Evolutionary conservation across 163 green algal species (phyloP), one percentile per base, ranked within the genome.

Genomic region (Scenedesmus sp.): DNA sequence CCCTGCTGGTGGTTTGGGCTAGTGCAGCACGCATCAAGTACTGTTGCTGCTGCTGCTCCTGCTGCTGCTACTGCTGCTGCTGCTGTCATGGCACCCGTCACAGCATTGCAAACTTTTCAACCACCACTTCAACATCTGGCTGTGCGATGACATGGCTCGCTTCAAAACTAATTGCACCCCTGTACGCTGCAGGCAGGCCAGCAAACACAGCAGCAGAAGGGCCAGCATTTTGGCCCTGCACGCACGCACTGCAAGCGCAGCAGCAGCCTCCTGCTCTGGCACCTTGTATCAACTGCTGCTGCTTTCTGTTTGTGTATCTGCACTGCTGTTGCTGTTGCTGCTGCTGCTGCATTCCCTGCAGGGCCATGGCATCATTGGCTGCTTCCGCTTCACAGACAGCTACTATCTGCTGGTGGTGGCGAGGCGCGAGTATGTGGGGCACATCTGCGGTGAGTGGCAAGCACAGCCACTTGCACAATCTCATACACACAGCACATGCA

Each of bases 401-500:
- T 97, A 97, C 94, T 99, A 99, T 94, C 95, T 99, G 77, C 94
- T 99, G 82, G 88, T 99, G 54, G 92, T 99, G 20, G 98, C 97
- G 0, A 95, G 96, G 64, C 82, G 94, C 0, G 88, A 96, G 15
- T 94, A 94, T 54, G 88, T 94, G 16, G 94, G 96, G 20, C 93
- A 82, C 55, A 92, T 97, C 76, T 93, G 92, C 60, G 94, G 93
- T 94, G 77, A 34, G 92, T 12, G 15, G 1, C 88, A 15, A 76
- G 20, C 23, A 5, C 20, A 15, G 79, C 34, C 34, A 46, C 18
- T 10, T 52, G 70, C 70, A 79, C 3, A 79, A 12, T 7, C 18
- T 23, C 15, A 34, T 26, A 70, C 66, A 76, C 15, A 76, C 66
- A 8, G 9, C 67, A 79, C 8, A 79, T 46, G 67, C 67, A n/a